Conservation (phyloP, 768 basidiomycete species). For the Omphalotus guepiniiformis region DNA sequence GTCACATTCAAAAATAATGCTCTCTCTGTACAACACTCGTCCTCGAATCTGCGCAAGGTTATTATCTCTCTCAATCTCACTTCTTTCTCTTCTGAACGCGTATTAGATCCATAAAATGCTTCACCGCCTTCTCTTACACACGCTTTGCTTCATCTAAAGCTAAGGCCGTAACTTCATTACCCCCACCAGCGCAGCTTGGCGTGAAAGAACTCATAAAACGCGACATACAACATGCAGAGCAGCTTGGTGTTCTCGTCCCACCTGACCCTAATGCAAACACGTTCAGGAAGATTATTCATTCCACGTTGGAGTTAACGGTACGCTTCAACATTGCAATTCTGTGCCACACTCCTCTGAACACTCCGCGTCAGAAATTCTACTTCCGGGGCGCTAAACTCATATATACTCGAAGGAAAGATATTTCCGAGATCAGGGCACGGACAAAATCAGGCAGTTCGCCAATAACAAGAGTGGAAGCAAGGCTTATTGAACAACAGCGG, state of each 20-base stretch:
- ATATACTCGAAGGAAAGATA: constrained; percentile 54
- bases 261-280: constrained; percentile 59
- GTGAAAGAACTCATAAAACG: constrained; percentile 51
- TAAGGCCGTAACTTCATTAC: no score
- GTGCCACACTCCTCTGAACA: not conserved
- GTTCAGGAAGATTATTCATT: constrained; percentile 46
- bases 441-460: constrained; percentile 55
- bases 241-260: constrained; percentile 65
- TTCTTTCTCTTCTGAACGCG: no score
- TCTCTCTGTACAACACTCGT: no score
- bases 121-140: no score
- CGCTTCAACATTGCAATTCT: constrained; percentile 16
- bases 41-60: no score
- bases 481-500: constrained; percentile 63
- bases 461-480: constrained; percentile 62
- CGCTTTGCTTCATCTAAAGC: no score
- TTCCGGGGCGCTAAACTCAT: constrained; percentile 71
- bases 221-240: constrained; percentile 61
- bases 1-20: no score
- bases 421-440: constrained; percentile 49
- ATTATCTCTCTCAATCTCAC: no score
- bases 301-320: constrained; percentile 43
- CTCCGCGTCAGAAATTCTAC: constrained; percentile 77
- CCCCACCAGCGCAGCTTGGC: constrained; percentile 15
- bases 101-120: no score